Evolutionary conservation across 768 basidiomycete genomes (phyloP).

Genomic region (Agaricus sinodeliciosus): DNA sequence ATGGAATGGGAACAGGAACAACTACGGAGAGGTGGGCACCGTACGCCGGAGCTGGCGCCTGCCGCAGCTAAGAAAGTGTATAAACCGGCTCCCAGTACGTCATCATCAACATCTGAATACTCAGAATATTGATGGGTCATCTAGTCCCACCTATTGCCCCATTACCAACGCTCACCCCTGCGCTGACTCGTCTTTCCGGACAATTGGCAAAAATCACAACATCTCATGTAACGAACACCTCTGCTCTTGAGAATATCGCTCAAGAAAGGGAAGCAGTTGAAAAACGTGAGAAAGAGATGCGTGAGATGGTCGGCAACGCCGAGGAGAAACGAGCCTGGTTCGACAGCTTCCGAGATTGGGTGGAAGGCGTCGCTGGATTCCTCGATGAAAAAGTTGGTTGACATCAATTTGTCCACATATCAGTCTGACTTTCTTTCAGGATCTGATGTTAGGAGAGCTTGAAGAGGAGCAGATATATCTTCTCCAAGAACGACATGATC

Average conservation of each 20-base stretch:
- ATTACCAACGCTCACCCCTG: slow-evolving; percentile 57
- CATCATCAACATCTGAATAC: background rate
- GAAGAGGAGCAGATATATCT: slow-evolving; percentile 72
- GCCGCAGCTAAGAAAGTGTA: slow-evolving; percentile 50
- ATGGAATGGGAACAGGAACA: slow-evolving; percentile 85
- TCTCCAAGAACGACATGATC: slow-evolving; percentile 64
- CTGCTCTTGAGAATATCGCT: slow-evolving; percentile 48
- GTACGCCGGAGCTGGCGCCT: slow-evolving; percentile 28
- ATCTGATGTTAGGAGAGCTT: slow-evolving; percentile 68
- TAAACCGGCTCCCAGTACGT: slow-evolving; percentile 65
- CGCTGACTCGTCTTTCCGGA: slow-evolving; percentile 54
- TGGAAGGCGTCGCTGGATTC: slow-evolving; percentile 79
- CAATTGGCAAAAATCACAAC: slow-evolving; percentile 53
- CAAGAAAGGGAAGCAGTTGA: slow-evolving; percentile 63
- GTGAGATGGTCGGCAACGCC: slow-evolving; percentile 65
- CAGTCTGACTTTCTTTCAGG: slow-evolving; percentile 36
- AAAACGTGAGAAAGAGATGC: slow-evolving; percentile 62
- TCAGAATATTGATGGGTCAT: slow-evolving; percentile 12
- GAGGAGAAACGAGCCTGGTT: slow-evolving; percentile 85
- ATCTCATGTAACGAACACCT: slow-evolving; percentile 61
- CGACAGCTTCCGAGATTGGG: slow-evolving; percentile 67
- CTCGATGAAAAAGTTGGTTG: slow-evolving; percentile 74
- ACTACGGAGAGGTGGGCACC: slow-evolving; percentile 65
- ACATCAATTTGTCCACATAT: slow-evolving; percentile 6
- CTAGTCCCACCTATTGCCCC: slow-evolving; percentile 62